Evolutionary conservation across 2,329 filamentous ascomycete species (phyloP), one percentile per base, ranked within the genome.

Genomic region (Ilyonectria mors-panacis): DNA sequence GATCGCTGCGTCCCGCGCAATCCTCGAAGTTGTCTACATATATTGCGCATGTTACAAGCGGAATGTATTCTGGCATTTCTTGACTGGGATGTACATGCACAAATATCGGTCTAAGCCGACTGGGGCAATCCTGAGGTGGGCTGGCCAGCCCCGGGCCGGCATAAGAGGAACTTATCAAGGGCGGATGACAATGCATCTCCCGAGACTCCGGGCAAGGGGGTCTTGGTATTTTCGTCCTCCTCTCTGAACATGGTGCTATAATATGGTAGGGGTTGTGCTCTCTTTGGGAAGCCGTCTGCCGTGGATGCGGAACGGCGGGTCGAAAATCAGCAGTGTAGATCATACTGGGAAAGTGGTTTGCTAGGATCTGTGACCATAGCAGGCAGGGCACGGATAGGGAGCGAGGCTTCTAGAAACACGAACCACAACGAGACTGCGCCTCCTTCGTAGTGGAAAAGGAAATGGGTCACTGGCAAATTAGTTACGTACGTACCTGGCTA

Each of bases 381-480:
- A 21, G 54, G 35, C 21, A 54, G 51, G 44, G n/a, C 63, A 56
- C 45, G 63, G 51, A 60, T 45, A 19, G 37, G 28, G 53, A 61
- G 15, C 26, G 26, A 61, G 26, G 48, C 48, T 50, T 33, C 26
- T 65, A 44, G 51, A 51, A 53, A 47, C 54, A 50, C 26, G 51
- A 30, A 37, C 21, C 47, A 37, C 33, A 37, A 21, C 51, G 17
- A 61, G 58, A 48, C 58, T 58, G 58, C 51, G 57, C 63, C 51
- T 56, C 44, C 17, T 66, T 53, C 37, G 63, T 61, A 53, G 58
- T 53, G 53, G 53, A 53, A 47, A 53, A 53, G 58, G 63, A 44
- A 53, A 19, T 53, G 50, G 50, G 28, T 21, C n/a, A n/a, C 35
- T 53, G n/a, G 30, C 10, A 53, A 53, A 53, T 35, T 53, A 53